Conservation (phyloP, 331 rosid genomes). For the Telfairia occidentalis region DNA sequence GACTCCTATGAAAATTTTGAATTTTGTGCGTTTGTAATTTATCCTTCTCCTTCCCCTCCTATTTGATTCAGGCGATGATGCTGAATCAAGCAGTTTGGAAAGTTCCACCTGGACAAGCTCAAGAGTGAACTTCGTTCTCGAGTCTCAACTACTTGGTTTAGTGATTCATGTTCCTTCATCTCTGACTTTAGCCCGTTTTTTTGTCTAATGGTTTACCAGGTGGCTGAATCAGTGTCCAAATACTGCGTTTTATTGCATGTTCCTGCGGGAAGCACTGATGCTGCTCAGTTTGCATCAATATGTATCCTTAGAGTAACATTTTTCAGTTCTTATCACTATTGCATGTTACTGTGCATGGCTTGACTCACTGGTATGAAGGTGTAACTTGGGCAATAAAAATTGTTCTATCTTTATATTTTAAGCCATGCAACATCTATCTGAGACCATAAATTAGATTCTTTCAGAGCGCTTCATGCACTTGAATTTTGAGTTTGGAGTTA, state of each 20-base stretch:
- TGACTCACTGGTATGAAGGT: not conserved
- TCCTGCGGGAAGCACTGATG: slow-evolving; percentile 36
- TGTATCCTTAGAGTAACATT: slow-evolving; percentile 32
- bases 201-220: slow-evolving; percentile 18
- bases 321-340: not conserved
- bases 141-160: not conserved
- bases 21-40: not conserved
- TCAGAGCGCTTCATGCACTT: not conserved
- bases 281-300: slow-evolving; percentile 37
- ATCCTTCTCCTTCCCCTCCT: not conserved
- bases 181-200: not conserved
- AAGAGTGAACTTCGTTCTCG: slow-evolving; percentile 14
- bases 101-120: slow-evolving; percentile 33
- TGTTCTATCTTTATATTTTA: not conserved
- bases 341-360: not conserved
- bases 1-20: not conserved
- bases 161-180: not conserved
- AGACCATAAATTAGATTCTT: not conserved
- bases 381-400: not conserved
- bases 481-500: not conserved
- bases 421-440: not conserved
- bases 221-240: slow-evolving; percentile 36
- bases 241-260: slow-evolving; percentile 41
- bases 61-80: slow-evolving; percentile 31
- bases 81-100: slow-evolving; percentile 33